These are phyloP conservation scores for Tetracladium marchalianum DNA, from an alignment of 495 filamentous ascomycete genomes.

Conservation along the genomic window DNA sequence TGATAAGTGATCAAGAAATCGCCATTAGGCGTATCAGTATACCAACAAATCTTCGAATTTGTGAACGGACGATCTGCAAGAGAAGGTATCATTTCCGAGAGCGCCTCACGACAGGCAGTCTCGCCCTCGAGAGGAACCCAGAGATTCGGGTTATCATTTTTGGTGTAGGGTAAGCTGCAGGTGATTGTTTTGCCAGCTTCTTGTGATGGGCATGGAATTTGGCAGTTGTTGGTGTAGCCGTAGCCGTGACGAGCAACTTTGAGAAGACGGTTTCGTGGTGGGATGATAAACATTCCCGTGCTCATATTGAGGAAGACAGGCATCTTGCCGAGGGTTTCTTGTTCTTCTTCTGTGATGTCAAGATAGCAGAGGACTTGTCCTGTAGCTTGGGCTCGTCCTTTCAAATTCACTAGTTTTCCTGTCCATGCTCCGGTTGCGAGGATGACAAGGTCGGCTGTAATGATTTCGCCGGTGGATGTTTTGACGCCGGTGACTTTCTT, in stretches of 20 bases:
- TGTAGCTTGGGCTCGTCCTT: slow-evolving; percentile 64
- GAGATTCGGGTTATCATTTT: slow-evolving; percentile 1
- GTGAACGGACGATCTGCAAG: slow-evolving; percentile 55
- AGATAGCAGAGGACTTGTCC: slow-evolving; percentile 78
- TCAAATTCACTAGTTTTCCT: slow-evolving; percentile 60
- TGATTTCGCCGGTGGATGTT: slow-evolving; percentile 37
- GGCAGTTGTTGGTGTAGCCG: slow-evolving; percentile 67
- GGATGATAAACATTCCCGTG: slow-evolving; percentile 75
- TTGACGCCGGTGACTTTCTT: slow-evolving; percentile 31
- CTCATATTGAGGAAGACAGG: slow-evolving; percentile 73
- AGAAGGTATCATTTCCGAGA: slow-evolving; percentile 50
- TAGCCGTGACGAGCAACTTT: slow-evolving; percentile 78
- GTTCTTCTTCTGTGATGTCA: slow-evolving; percentile 56
- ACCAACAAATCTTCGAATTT: slow-evolving; percentile 77
- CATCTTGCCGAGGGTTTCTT: slow-evolving; percentile 47
- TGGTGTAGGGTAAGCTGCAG: slow-evolving; percentile 14
- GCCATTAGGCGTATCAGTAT: slow-evolving; percentile 69
- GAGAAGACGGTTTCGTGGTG: slow-evolving; percentile 56
- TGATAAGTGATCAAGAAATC: slow-evolving; percentile 79
- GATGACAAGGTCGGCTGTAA: slow-evolving; percentile 64
- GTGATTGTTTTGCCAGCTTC: slow-evolving; percentile 8
- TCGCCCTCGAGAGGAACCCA: slow-evolving; percentile 51
- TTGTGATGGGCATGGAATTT: slow-evolving; percentile 24
- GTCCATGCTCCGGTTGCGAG: slow-evolving; percentile 87
- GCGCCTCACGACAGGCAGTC: slow-evolving; percentile 46